Conservation (phyloP, 2,329 filamentous ascomycete species). For the Colletotrichum lentis region DNA sequence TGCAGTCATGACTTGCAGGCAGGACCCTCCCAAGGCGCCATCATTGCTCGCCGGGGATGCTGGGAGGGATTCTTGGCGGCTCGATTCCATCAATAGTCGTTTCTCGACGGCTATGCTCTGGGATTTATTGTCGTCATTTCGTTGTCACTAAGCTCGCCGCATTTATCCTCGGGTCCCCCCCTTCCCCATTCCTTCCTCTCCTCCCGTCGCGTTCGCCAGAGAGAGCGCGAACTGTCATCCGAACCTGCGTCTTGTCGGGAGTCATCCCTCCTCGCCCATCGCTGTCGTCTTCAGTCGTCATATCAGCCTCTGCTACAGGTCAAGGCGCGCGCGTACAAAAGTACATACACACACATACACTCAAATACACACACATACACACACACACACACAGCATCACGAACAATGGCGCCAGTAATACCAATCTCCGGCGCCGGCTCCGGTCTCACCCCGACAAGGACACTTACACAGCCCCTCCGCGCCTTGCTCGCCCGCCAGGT, state of each 20-base stretch:
- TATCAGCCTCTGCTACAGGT: neutral
- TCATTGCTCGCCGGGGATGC: conserved; percentile 5
- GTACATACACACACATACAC: neutral
- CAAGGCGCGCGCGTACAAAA: too few relatives aligned
- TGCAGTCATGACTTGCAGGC: conserved; percentile 25
- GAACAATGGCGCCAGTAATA: conserved; percentile 29
- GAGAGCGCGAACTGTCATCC: neutral
- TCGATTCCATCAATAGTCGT: neutral
- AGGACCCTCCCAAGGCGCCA: conserved; percentile 17
- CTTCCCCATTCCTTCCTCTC: neutral
- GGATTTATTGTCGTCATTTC: conserved; percentile 17
- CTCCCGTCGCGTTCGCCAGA: too few relatives aligned
- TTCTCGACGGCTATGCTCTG: neutral
- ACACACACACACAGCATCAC: neutral
- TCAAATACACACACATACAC: neutral
- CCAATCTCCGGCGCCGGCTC: conserved; percentile 6
- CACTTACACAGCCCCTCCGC: conserved; percentile 12
- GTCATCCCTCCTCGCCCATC: neutral
- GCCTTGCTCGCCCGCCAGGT: conserved; percentile 34
- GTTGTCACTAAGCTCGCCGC: conserved; percentile 6
- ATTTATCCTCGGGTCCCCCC: conserved; percentile 19
- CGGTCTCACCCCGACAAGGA: conserved; percentile 24
- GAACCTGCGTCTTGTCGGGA: neutral
- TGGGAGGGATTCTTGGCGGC: neutral
- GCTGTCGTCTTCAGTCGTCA: neutral